A percentile compares a stretch with the other conserved stretches of the same genome.
phyloP scores from a whole-genome alignment of 108 stramenopile genomes.

The Hondaea fermentalgiana region DNA sequence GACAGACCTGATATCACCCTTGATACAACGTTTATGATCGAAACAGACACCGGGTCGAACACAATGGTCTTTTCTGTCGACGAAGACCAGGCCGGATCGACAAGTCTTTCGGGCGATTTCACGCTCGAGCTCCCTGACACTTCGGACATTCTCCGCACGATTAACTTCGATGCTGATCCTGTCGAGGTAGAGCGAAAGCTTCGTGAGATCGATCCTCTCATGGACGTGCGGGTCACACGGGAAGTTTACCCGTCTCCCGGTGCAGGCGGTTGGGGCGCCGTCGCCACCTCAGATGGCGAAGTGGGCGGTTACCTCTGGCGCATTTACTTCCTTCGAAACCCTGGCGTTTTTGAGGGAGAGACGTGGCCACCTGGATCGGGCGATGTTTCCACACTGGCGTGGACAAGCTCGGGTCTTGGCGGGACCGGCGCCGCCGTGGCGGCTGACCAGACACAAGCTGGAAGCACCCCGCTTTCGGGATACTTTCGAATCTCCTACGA shows the following conservation, averaged over 20 bases:
- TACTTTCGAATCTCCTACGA: constrained; percentile 30
- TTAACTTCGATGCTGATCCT: constrained; percentile 56
- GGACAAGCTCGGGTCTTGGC: constrained; percentile 38
- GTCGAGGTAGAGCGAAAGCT: constrained; percentile 51
- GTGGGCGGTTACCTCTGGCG: constrained; percentile 66
- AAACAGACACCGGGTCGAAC: not conserved
- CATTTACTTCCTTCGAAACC: constrained; percentile 58
- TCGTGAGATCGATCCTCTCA: constrained; percentile 62
- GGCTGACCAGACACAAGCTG: constrained; percentile 18
- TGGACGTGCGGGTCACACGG: constrained; percentile 51
- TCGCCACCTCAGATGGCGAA: constrained; percentile 47
- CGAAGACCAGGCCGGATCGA: constrained; percentile 54
- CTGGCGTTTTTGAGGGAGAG: constrained; percentile 51
- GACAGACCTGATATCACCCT: constrained; percentile 47
- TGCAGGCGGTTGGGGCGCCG: constrained; percentile 64
- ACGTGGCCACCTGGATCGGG: constrained; percentile 72
- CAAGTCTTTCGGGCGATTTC: constrained; percentile 57
- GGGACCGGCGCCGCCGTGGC: constrained; percentile 45
- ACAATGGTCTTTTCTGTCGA: constrained; percentile 37
- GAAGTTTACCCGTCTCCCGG: constrained; percentile 52
- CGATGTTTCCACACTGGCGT: constrained; percentile 34
- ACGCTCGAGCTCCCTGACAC: constrained; percentile 42
- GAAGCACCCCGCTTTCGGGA: constrained; percentile 42
- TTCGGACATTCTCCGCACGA: constrained; percentile 27
- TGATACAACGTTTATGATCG: constrained; percentile 26